Base-by-base conservation (phyloP, 169 alveolate species). In the Cryptosporidium felis region DNA sequence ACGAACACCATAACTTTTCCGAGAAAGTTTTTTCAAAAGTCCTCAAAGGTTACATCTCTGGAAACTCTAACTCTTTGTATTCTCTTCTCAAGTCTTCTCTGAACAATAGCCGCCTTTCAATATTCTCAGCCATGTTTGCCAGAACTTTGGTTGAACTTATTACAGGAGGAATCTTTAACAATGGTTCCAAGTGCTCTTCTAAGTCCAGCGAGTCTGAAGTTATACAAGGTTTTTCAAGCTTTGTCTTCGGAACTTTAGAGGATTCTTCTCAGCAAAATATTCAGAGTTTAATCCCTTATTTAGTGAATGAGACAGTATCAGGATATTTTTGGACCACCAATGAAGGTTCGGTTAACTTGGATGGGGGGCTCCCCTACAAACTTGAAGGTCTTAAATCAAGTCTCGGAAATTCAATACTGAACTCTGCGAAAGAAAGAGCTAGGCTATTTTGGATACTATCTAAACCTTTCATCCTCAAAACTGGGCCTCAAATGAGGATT, bases 291-390 rank as follows among this genome's bases (percentile, higher is more conserved):
- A 23, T 53, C n/a, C 85, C 65, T 36, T 74, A 23, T 40, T 21
- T 74, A 1, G 5, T 53, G 1, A 53, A 36, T 74, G 67, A 56
- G 14, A 51, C 40, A 8, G 16, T 74, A 18, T 23, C 58, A 53
- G 10, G 44, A 12, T 34, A 53, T 8, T 74, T 74, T 9, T 74
- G 85, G 85, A 44, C n/a, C n/a, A n/a, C n/a, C n/a, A n/a, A 74
- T 34, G 63, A 56, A 47, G 4, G 18, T 14, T 14, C 36, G 5
- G 12, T 10, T 10, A 14, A 14, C 21, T 10, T 38, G n/a, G n/a
- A n/a, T n/a, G n/a, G n/a, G n/a, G n/a, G n/a, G n/a, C n/a, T n/a
- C n/a, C n/a, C n/a, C n/a, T 56, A 18, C 23, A 18, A 10, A 56
- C 44, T 56, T 28, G 5, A 16, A 8, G 5, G 10, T 23, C 14